Percentiles rank a stretch among this genome's conserved stretches.
phyloP scores from a whole-genome alignment of 1,284 basidiomycete species.

The Cystobasidiaceae sp. region DNA sequence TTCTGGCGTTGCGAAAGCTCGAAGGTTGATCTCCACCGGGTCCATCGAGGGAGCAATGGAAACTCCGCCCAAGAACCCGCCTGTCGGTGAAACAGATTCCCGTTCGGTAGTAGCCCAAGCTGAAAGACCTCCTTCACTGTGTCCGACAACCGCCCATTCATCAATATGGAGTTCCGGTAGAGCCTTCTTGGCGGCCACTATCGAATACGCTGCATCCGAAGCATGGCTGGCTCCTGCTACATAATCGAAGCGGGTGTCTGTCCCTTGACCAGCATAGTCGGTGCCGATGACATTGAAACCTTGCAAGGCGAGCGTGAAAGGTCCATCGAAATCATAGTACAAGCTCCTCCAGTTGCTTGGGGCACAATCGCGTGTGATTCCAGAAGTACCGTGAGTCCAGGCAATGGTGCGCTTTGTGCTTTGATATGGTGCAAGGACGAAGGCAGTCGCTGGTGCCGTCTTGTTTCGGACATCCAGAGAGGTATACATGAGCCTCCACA shows the following conservation, averaged over 20 bases:
- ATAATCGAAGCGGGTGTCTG: background rate
- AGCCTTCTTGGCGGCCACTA: background rate
- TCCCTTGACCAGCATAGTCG: background rate
- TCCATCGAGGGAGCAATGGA: too few relatives aligned
- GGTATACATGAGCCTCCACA: background rate
- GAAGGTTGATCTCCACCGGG: too few relatives aligned
- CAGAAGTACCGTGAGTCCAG: background rate
- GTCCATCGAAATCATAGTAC: background rate
- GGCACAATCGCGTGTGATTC: background rate
- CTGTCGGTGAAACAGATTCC: too few relatives aligned
- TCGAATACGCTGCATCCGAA: background rate
- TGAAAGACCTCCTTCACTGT: too few relatives aligned
- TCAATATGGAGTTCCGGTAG: background rate
- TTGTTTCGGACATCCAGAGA: background rate
- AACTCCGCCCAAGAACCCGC: too few relatives aligned
- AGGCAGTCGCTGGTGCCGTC: background rate
- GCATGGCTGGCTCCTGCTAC: background rate
- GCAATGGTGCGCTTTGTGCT: background rate
- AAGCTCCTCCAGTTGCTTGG: background rate
- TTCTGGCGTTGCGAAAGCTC: background rate
- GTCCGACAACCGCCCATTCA: background rate
- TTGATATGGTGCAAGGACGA: background rate
- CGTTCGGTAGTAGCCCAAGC: too few relatives aligned
- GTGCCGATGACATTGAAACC: background rate
- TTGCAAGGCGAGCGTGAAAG: background rate